Evolutionary conservation across 345 rosid genomes (phyloP).

Genomic region (Dovyalis caffra): DNA sequence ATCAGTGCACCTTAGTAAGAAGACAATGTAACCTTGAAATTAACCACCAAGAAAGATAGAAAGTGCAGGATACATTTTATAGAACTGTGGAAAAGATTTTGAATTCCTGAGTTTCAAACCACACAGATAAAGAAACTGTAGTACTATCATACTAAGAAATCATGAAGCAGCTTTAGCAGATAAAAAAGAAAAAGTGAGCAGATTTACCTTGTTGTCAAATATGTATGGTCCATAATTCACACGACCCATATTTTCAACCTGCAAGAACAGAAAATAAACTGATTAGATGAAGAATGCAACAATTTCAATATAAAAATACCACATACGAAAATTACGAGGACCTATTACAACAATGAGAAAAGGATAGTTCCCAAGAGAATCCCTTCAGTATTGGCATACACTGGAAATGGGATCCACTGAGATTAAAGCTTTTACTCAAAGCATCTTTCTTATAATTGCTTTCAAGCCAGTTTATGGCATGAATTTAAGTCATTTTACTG

Average conservation of each 20-base stretch:
- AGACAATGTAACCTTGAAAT: neutral
- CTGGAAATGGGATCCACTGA: neutral
- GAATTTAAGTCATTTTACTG: neutral
- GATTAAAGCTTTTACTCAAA: neutral
- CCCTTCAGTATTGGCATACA: neutral
- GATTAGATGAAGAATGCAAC: neutral
- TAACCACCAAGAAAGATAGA: neutral
- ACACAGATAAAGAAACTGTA: neutral
- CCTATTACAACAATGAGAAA: neutral
- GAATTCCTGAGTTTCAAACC: too few relatives aligned
- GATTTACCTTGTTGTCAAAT: conserved; percentile 76
- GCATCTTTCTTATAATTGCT: neutral
- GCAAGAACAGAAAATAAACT: conserved; percentile 16
- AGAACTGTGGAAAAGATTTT: too few relatives aligned
- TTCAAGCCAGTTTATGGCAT: neutral
- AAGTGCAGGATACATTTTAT: neutral
- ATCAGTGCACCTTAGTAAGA: too few relatives aligned
- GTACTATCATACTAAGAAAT: neutral
- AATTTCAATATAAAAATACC: neutral
- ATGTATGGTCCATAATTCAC: conserved; percentile 75
- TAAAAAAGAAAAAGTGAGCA: neutral
- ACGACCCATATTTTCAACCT: conserved; percentile 98
- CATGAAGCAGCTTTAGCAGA: neutral
- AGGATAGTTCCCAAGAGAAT: neutral
- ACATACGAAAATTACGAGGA: neutral